Percentiles rank a stretch among this genome's conserved stretches.
phyloP scores from a whole-genome alignment of 257 asterid species.

The Lavandula angustifolia region DNA sequence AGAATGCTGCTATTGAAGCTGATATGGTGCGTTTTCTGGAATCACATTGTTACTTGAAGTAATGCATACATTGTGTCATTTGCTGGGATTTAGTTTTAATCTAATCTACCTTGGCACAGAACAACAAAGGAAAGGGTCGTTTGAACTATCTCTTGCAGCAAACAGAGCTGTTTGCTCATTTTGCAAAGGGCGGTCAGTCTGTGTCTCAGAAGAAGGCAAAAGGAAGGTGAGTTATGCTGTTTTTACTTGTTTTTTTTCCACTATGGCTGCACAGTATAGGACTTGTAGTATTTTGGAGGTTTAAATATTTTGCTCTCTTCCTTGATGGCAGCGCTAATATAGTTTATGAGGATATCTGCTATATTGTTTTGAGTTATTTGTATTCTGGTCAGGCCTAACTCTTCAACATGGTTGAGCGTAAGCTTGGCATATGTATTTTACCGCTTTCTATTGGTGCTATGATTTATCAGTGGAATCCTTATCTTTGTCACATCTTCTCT shows the following conservation, averaged over 20 bases:
- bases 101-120: slow-evolving; percentile 53
- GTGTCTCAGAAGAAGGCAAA: slow-evolving; percentile 67
- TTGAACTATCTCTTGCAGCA: slow-evolving; percentile 92
- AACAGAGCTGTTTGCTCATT: slow-evolving; percentile 97
- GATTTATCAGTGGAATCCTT: background rate
- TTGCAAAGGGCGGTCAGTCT: slow-evolving; percentile 88
- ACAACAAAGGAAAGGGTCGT: slow-evolving; percentile 92
- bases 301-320: slow-evolving; percentile 10
- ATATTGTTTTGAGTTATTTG: too few species aligned
- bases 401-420: too few species aligned
- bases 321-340: background rate
- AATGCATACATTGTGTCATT: background rate
- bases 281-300: background rate
- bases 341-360: background rate
- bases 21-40: slow-evolving; percentile 67
- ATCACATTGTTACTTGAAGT: slow-evolving; percentile 4
- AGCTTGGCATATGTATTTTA: too few species aligned
- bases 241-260: background rate
- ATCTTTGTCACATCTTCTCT: background rate
- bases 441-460: background rate
- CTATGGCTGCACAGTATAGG: background rate
- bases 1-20: slow-evolving; percentile 92
- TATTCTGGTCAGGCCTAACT: too few species aligned
- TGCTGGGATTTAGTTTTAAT: slow-evolving; percentile 5
- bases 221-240: slow-evolving; percentile 57